Base-by-base conservation (phyloP, 2,329 filamentous ascomycete genomes). In the Pseudogymnoascus sp. region DNA sequence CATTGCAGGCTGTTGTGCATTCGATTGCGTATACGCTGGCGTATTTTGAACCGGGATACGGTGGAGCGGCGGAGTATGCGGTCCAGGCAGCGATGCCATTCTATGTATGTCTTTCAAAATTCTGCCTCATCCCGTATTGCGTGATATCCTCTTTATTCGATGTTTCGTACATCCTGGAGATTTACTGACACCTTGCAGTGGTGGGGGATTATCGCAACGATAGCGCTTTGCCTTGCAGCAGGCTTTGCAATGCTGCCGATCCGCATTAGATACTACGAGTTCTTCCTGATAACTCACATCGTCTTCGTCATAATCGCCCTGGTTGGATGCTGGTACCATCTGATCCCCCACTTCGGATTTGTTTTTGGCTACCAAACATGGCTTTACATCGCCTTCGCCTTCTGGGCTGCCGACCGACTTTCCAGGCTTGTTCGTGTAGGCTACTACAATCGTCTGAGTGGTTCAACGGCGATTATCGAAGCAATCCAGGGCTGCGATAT, bases 361-460 rank as follows among this genome's bases (percentile, higher is more conserved):
- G 68, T 72, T 4, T 79, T 76, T 70, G 80, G 79, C 0, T 78
- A 82, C 61, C 79, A 82, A 64, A 68, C 73, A 7, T 83, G 80
- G 79, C 65, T 81, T 0, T 80, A 78, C 61, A 70, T 75, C 1
- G 72, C 74, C 0, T 74, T 73, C 31, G 78, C 75, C 0, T 72
- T 80, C 24, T 82, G 79, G 79, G 70, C 69, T 6, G 78, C 78
- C 61, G 81, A 84, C 65, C 75, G 81, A 0, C 11, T 79, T 0
- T 62, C 76, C 1, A 73, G 81, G 2, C 62, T 81, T 0, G 33
- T 69, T 0, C 73, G 80, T 0, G 69, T 81, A 1, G 62, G 72
- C 6, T 74, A 71, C 59, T 56, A 56, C 46, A 56, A 56, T 19
- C 46, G n/a, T 19, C 26, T 56, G n/a, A 33, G 26, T 56, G 46